Evolutionary conservation across 2,329 filamentous ascomycete genomes (phyloP).

Genomic region (Phoma herbarum): DNA sequence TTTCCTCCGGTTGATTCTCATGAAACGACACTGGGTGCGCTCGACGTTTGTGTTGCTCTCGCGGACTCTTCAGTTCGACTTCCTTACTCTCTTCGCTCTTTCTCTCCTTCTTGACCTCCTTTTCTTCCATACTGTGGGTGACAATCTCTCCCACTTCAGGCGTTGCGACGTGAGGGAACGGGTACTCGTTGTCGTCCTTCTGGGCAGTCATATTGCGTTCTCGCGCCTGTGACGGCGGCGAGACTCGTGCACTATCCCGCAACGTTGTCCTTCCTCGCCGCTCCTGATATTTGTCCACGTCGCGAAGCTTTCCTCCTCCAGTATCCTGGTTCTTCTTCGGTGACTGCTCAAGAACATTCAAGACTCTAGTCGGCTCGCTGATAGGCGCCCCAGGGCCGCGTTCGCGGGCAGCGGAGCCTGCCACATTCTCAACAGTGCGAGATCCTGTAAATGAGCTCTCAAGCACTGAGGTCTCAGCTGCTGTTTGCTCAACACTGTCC

Average conservation of each 20-base stretch:
- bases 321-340: slow-evolving; percentile 6
- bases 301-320: not conserved
- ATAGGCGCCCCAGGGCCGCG: slow-evolving; percentile 5
- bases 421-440: slow-evolving; percentile 46
- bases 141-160: not conserved
- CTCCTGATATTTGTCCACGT: not conserved
- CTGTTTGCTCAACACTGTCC: slow-evolving; percentile 42
- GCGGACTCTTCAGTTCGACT: slow-evolving; percentile 19
- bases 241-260: slow-evolving; percentile 1
- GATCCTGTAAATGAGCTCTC: slow-evolving; percentile 42
- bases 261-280: slow-evolving; percentile 12
- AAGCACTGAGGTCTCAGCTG: slow-evolving; percentile 44
- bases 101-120: slow-evolving; percentile 52
- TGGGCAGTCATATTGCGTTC: not conserved
- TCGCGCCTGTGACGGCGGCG: not conserved
- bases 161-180: slow-evolving; percentile 36
- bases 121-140: slow-evolving; percentile 37
- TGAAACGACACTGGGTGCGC: slow-evolving; percentile 44
- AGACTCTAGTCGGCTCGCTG: slow-evolving; percentile 1
- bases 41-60: slow-evolving; percentile 44
- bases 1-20: slow-evolving; percentile 46
- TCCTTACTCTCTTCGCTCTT: slow-evolving; percentile 48
- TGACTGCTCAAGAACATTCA: slow-evolving; percentile 6
- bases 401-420: slow-evolving; percentile 34
- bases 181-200: slow-evolving; percentile 34